phyloP scores from a whole-genome alignment of 768 basidiomycete species.

The Kwoniella heveanensis region DNA sequence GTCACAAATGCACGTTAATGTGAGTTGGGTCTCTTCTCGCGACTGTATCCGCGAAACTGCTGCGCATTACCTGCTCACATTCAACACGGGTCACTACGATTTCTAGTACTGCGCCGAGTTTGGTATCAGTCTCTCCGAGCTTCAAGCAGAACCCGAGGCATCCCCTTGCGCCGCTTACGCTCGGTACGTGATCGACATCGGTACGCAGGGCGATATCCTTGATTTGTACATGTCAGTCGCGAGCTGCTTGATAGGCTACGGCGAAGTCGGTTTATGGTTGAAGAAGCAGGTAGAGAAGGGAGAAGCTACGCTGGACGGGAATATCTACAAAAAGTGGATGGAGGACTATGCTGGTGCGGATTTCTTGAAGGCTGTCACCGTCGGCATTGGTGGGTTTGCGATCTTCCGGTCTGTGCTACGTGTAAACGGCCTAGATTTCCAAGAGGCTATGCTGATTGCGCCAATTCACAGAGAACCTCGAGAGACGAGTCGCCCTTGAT shows the following conservation, averaged over 20 bases:
- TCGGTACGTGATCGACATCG: constrained; percentile 78
- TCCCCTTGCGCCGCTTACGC: constrained; percentile 81
- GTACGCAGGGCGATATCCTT: constrained; percentile 72
- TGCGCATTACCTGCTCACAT: background rate
- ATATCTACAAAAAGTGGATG: constrained; percentile 67
- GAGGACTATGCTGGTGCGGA: constrained; percentile 70
- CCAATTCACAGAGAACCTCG: constrained; percentile 67
- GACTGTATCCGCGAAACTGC: too few species aligned
- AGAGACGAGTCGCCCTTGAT: constrained; percentile 64
- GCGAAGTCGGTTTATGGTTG: constrained; percentile 86
- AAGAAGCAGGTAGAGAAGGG: constrained; percentile 62
- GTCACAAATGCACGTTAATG: constrained; percentile 67
- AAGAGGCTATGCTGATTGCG: background rate
- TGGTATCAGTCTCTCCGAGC: constrained; percentile 66
- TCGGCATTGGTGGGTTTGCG: constrained; percentile 69
- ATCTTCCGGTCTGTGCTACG: background rate
- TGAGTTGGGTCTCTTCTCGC: constrained; percentile 24
- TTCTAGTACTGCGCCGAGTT: constrained; percentile 68
- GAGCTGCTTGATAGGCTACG: constrained; percentile 86
- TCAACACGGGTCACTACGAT: too few species aligned
- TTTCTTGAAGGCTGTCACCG: constrained; percentile 72
- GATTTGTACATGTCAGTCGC: constrained; percentile 78
- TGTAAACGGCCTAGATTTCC: background rate
- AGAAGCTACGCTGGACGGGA: constrained; percentile 67
- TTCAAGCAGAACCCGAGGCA: constrained; percentile 68